phyloP scores from a whole-genome alignment of 805 yeast species.

The Candida germanica region DNA sequence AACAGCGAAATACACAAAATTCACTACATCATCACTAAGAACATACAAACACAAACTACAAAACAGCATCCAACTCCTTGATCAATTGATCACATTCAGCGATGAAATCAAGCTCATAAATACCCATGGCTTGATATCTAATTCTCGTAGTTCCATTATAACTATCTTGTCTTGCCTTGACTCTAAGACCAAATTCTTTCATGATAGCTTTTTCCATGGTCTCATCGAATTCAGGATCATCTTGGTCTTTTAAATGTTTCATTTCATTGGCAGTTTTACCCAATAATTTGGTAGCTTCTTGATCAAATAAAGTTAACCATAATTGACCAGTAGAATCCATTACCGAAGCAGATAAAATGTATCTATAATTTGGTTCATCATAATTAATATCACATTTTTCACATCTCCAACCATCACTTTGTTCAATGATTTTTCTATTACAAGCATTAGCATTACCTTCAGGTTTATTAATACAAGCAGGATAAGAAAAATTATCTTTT shows the following conservation, averaged over 20 bases:
- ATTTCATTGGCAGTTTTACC: slow-evolving; percentile 67
- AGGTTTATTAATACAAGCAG: slow-evolving; percentile 72
- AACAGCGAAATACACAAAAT: background rate
- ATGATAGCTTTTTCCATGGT: slow-evolving; percentile 51
- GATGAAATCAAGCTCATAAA: slow-evolving; percentile 51
- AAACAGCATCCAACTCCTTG: slow-evolving; percentile 37
- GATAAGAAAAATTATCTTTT: slow-evolving; percentile 79
- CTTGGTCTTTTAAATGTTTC: slow-evolving; percentile 39
- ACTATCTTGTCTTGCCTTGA: slow-evolving; percentile 79
- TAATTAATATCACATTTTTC: slow-evolving; percentile 80
- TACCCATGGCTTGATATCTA: slow-evolving; percentile 63
- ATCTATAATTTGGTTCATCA: slow-evolving; percentile 72
- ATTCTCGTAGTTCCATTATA: slow-evolving; percentile 77
- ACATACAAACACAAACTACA: slow-evolving; percentile 1
- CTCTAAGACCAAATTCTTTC: slow-evolving; percentile 69
- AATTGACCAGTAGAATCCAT: slow-evolving; percentile 78
- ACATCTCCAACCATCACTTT: slow-evolving; percentile 83
- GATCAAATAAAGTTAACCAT: slow-evolving; percentile 87
- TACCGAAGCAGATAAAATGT: slow-evolving; percentile 71
- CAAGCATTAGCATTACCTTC: slow-evolving; percentile 39
- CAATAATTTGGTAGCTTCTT: slow-evolving; percentile 67
- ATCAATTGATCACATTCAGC: slow-evolving; percentile 61
- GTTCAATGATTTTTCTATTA: slow-evolving; percentile 77
- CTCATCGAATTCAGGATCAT: slow-evolving; percentile 43
- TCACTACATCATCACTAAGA: background rate